Evolutionary conservation across 257 asterid species (phyloP), one percentile per base, ranked within the genome.

Genomic region (Solanum neorickii): DNA sequence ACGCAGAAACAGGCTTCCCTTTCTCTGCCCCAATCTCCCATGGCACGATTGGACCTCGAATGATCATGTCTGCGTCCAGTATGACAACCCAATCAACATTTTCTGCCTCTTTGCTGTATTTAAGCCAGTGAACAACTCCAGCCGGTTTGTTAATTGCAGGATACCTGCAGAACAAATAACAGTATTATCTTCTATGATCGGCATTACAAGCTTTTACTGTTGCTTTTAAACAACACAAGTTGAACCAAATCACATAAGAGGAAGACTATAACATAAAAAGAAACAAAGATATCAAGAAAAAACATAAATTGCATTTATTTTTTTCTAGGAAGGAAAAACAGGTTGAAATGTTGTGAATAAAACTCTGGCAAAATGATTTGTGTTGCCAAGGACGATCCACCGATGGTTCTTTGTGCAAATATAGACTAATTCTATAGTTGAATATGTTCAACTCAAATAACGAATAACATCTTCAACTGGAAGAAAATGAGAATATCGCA

Each of bases 11-110:
- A 3, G 99, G 96, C 80, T 89, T 94, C 86, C 99, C 98, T 93
- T 92, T 94, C 95, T 95, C 98, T 25, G 98, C 99, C 56, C 99
- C 99, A 88, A 97, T 96, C 93, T 97, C 99, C 99, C 99, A 97
- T 6, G 99, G 99, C 41, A 97, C 46, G 29, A 97, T 96, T 12
- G 99, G 98, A 27, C 99, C 99, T 86, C 99, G 95, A 59, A 96
- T 87, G 52, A 97, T 94, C 99, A 91, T 91, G 89, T 97, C 99
- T n/a, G 99, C 99, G 47, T 97, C 99, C 62, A 97, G 92, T 88
- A 97, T 94, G 49, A 97, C 95, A 39, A 97, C 98, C 99, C 99
- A 97, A 89, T 97, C 99, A 59, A 97, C 99, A 88, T 97, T 93
- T 47, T 95, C 91, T 41, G 99, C 98, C 47, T 97, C 99, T 87